A percentile compares a stretch with the other conserved stretches of the same genome.
Conservation (phyloP, 805 yeast species). For the Cyberlindnera meyerae region DNA sequence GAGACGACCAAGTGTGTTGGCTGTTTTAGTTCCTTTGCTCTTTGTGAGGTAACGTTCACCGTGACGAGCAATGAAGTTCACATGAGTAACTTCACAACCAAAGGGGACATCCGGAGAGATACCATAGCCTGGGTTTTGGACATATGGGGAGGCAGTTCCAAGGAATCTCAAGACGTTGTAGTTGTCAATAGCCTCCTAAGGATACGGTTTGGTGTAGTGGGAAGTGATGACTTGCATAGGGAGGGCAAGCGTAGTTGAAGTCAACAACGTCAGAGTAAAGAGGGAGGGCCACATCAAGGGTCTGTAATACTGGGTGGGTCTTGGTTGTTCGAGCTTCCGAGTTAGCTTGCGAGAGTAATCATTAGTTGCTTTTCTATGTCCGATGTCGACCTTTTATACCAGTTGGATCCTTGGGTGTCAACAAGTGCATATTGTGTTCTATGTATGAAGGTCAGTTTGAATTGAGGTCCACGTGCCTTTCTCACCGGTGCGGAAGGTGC, state of each 20-base stretch:
- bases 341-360: not conserved
- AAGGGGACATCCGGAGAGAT: slow-evolving; percentile 47
- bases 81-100: slow-evolving; percentile 50
- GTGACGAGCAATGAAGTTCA: slow-evolving; percentile 47
- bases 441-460: too few species aligned
- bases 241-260: slow-evolving; percentile 1
- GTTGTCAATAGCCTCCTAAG: slow-evolving; percentile 35
- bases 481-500: too few species aligned
- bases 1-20: slow-evolving; percentile 26
- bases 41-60: slow-evolving; percentile 52
- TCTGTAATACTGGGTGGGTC: too few species aligned
- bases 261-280: not conserved
- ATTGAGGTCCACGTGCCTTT: too few species aligned
- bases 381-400: too few species aligned
- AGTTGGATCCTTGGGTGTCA: too few species aligned
- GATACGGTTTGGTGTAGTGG: slow-evolving; percentile 19
- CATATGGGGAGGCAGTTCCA: slow-evolving; percentile 52
- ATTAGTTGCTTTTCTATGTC: not conserved
- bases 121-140: slow-evolving; percentile 47
- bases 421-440: too few species aligned
- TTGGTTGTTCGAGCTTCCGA: not conserved
- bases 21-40: slow-evolving; percentile 16
- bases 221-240: slow-evolving; percentile 9
- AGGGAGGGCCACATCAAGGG: too few species aligned
- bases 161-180: slow-evolving; percentile 42